Evolutionary conservation across 192 early-diverging fungal species (phyloP), one percentile per base, ranked within the genome.

Genomic region (Backusella parvicylindrica): DNA sequence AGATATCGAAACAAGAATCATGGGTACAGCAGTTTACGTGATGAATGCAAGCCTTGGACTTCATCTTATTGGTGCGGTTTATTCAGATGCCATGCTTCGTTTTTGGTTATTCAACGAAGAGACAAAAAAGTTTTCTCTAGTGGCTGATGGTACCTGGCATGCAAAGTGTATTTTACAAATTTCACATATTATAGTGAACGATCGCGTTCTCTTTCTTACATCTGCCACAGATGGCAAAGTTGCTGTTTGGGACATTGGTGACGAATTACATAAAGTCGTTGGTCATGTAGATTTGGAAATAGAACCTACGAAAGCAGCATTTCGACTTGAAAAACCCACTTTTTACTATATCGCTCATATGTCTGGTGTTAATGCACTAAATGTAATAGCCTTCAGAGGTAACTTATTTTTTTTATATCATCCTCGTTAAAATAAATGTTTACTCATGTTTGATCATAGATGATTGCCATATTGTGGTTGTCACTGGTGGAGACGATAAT

Each of bases 401-500:
- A 73, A 78, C 30, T 66, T 28, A 21, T 35, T 35, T 3, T 65
- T 37, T 11, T 5, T 53, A 8, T 23, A 8, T 53, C 18, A 21
- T 6, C 18, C 11, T 13, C 0, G 18, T 23, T 23, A 53, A 5
- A 18, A 53, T n/a, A n/a, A n/a, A n/a, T n/a, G n/a, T n/a, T 53
- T 13, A 21, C 1, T 30, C 12, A 38, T 26, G 21, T 3, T 26
- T 4, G 2, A 11, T 40, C 12, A 73, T 18, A 3, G 73, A 47
- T 1, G 23, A 43, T 6, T 43, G 41, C 1, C 53, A 60, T 28
- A 53, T 79, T 12, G n/a, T 90, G 35, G 49, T 92, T 2, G 86
- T 86, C 4, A 89, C 87, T 16, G 94, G 93, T 16, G 95, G 95
- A 2, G 95, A 96, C 37, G 93, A 95, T 77, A 92, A 92, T 78